Conservation (phyloP, 179 eudicot species). For the Amaranthus tricolor region DNA sequence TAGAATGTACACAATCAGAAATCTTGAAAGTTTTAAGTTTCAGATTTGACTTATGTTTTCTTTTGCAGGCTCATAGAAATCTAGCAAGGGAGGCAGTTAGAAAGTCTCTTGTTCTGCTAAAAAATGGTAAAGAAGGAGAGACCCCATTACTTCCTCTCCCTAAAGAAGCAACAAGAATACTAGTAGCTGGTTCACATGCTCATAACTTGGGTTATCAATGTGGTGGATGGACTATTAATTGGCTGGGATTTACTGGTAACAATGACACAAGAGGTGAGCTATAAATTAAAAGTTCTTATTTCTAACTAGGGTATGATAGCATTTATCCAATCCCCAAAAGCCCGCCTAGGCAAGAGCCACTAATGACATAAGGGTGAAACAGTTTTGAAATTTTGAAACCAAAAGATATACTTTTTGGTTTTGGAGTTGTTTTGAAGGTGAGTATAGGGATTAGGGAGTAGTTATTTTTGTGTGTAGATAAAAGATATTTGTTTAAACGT, state of each 20-base stretch:
- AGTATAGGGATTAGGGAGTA: too few relatives aligned
- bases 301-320: too few relatives aligned
- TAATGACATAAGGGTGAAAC: not conserved
- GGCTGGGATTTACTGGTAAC: conserved; percentile 41
- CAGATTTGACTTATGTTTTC: not conserved
- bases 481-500: too few relatives aligned
- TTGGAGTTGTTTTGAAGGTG: too few relatives aligned
- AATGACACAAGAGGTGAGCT: conserved; percentile 31
- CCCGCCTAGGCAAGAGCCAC: not conserved
- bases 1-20: too few relatives aligned
- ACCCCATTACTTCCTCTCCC: conserved; percentile 38
- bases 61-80: conserved; percentile 38
- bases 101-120: conserved; percentile 44
- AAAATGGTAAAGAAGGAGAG: conserved; percentile 39
- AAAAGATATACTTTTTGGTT: not conserved
- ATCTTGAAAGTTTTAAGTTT: not conserved
- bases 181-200: conserved; percentile 51
- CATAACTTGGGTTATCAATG: conserved; percentile 45
- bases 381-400: not conserved
- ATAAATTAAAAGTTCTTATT: too few relatives aligned
- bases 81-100: conserved; percentile 50
- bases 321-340: too few relatives aligned
- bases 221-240: conserved; percentile 48
- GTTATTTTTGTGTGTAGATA: too few relatives aligned
- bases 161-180: conserved; percentile 33